Conservation (phyloP, 768 basidiomycete genomes). For the Rhizopogon vesiculosus region DNA sequence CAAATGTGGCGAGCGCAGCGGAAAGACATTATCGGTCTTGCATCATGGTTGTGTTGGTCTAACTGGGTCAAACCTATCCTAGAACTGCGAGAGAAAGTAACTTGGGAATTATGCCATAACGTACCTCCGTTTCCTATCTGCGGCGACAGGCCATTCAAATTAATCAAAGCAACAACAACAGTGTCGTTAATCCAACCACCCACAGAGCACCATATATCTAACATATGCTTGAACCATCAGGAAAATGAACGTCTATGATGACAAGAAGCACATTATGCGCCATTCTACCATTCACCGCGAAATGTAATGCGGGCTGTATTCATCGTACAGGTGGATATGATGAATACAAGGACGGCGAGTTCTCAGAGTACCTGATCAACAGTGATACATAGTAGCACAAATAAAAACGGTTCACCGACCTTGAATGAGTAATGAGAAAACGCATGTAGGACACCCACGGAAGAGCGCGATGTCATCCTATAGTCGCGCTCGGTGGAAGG, state of each 20-base stretch:
- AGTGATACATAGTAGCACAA: neutral
- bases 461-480: constrained; percentile 69
- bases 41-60: too few species aligned
- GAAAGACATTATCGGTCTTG: too few species aligned
- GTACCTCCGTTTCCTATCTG: too few species aligned
- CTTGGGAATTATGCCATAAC: too few species aligned
- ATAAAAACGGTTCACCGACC: neutral
- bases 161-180: constrained; percentile 72
- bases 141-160: constrained; percentile 19
- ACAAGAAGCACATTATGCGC: neutral
- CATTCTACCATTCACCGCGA: constrained; percentile 39
- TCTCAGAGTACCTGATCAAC: neutral
- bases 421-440: neutral
- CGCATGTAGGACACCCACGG: constrained; percentile 33
- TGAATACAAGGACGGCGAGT: constrained; percentile 41
- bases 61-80: too few species aligned
- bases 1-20: too few species aligned
- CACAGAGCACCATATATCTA: constrained; percentile 54
- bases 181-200: constrained; percentile 48
- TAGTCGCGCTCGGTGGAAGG: constrained; percentile 63
- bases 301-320: constrained; percentile 54
- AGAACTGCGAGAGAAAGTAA: too few species aligned
- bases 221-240: constrained; percentile 67
- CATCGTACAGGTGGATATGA: constrained; percentile 58
- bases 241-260: constrained; percentile 37